Evolutionary conservation across 768 basidiomycete species (phyloP).

Genomic region (Lentinula aciculospora): DNA sequence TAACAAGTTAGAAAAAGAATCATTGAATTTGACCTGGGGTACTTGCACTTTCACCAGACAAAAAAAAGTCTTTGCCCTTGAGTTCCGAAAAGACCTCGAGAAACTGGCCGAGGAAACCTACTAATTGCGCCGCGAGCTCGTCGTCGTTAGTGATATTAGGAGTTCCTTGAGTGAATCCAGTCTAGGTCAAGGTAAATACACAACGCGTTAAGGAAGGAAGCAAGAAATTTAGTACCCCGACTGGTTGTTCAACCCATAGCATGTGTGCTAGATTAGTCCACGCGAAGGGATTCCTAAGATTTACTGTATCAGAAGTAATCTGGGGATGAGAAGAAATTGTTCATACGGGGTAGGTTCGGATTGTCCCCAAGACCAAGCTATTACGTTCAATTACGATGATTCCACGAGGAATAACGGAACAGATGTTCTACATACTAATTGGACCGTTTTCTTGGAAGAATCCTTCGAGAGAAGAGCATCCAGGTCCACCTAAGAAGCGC

Average conservation of each 20-base stretch:
- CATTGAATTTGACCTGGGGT: not conserved
- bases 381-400: not conserved
- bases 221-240: slow-evolving; percentile 35
- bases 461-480: slow-evolving; percentile 65
- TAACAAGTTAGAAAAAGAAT: not conserved
- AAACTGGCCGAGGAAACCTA: slow-evolving; percentile 71
- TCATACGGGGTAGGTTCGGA: slow-evolving; percentile 21
- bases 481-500: slow-evolving; percentile 55
- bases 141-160: slow-evolving; percentile 58
- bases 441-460: slow-evolving; percentile 64
- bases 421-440: slow-evolving; percentile 30
- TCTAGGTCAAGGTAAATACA: slow-evolving; percentile 21
- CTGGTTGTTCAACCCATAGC: slow-evolving; percentile 68
- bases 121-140: slow-evolving; percentile 49
- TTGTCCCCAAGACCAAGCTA: slow-evolving; percentile 50
- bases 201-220: not conserved
- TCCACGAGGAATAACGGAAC: not conserved
- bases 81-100: slow-evolving; percentile 69
- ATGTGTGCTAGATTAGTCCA: slow-evolving; percentile 70
- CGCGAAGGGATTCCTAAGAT: slow-evolving; percentile 51
- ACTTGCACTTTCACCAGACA: slow-evolving; percentile 73
- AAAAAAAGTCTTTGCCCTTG: slow-evolving; percentile 65
- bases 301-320: slow-evolving; percentile 25
- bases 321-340: not conserved
- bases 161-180: slow-evolving; percentile 64